Base-by-base conservation (phyloP, 1,284 basidiomycete genomes). In the Leucoagaricus sp. region DNA sequence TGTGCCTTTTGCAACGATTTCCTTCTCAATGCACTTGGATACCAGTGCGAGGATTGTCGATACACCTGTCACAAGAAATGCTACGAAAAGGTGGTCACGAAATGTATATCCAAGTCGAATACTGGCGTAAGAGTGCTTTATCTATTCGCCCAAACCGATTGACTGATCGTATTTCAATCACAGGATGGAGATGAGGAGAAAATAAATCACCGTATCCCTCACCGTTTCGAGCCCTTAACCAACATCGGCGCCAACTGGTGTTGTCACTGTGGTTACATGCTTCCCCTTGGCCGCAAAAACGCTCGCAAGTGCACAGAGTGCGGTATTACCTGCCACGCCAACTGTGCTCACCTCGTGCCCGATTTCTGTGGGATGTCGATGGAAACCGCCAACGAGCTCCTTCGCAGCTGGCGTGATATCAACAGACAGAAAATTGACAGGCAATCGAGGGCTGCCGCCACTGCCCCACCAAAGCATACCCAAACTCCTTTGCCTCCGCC, bases 341-440 rank as follows among this genome's bases (percentile, higher is more conserved):
- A 97, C 63, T 99, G 97, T 74, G 94, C 95, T 0, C 97, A 99
- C 71, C 84, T 99, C 53, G 96, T 99, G 29, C 97, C 97, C 57
- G 96, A 99, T 75, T 98, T 99, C 74, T 99, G 97, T 69, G 97
- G 97, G 50, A 98, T 99, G 96, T 95, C 94, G 21, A 99, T 99
- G 96, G 97, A 98, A 73, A 97, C 94, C 59, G 97, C 97, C 40
- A 98, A 98, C 72, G 87, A 91, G 67, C 81, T 99, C 25, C 82
- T 99, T 55, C 87, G 89, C 60, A 91, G 96, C 71, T 89, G 94
- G 79, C 91, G 95, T 68, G 93, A 87, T 64, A 89, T 91, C 69
- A 88, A 90, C 67, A 78, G 86, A 72, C 55, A 80, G 78, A 66
- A 74, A 72, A 47, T 59, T 59, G 26, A 63, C 68, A 31, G 64